A percentile compares a stretch with the other conserved stretches of the same genome.
Evolutionary conservation across 2,329 filamentous ascomycete genomes (phyloP).

Genomic region (Thelonectria olida): DNA sequence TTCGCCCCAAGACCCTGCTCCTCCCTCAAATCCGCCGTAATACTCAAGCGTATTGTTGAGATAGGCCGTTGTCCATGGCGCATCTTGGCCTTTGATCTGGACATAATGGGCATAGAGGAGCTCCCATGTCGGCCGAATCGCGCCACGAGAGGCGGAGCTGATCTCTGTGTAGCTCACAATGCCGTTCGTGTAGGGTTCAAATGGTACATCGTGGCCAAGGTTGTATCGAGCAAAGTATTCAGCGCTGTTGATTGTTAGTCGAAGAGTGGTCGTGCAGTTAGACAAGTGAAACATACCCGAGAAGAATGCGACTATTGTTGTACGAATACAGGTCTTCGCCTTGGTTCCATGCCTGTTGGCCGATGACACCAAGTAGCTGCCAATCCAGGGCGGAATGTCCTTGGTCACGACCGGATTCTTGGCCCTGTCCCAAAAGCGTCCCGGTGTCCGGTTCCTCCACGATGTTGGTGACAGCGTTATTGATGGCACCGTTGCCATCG

Average conservation of each 20-base stretch:
- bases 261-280: fast-evolving
- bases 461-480: slow-evolving; percentile 17
- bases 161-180: slow-evolving; percentile 16
- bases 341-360: slow-evolving; percentile 28
- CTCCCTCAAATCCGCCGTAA: slow-evolving; percentile 19
- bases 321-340: slow-evolving; percentile 26
- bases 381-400: slow-evolving; percentile 21
- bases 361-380: slow-evolving; percentile 12
- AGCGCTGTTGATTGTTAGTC: not conserved
- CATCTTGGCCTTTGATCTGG: slow-evolving; percentile 20
- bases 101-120: slow-evolving; percentile 27
- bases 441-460: slow-evolving; percentile 14
- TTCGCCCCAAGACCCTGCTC: slow-evolving; percentile 16
- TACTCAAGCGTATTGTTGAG: slow-evolving; percentile 17
- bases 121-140: slow-evolving; percentile 23
- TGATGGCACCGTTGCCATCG: slow-evolving; percentile 11
- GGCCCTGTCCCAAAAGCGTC: slow-evolving; percentile 16
- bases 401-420: slow-evolving; percentile 30
- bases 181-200: slow-evolving; percentile 29
- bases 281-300: slow-evolving; percentile 16
- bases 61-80: slow-evolving; percentile 27
- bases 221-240: slow-evolving; percentile 30
- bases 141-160: slow-evolving; percentile 13
- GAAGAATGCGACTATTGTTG: slow-evolving; percentile 28
- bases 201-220: slow-evolving; percentile 25